These are phyloP conservation scores for Hymenoscyphus fructigenus DNA, from an alignment of 2,329 filamentous ascomycete species.

Conservation along the genomic window DNA sequence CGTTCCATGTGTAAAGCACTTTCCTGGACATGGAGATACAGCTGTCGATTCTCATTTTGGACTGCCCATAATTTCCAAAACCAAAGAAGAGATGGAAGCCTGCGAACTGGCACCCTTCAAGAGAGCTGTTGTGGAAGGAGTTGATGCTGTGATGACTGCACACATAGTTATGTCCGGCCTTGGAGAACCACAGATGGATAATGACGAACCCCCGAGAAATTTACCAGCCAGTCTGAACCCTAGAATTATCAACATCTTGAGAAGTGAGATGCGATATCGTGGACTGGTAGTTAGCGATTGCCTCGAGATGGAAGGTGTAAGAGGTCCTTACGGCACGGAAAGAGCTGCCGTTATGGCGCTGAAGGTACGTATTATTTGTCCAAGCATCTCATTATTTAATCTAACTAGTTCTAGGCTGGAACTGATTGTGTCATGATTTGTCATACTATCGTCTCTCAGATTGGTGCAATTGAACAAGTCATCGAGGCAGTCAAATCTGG, in stretches of 20 bases:
- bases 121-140: slow-evolving; percentile 41
- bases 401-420: slow-evolving; percentile 35
- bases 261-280: slow-evolving; percentile 44
- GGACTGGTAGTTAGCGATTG: slow-evolving; percentile 47
- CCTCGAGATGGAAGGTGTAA: slow-evolving; percentile 46
- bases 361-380: slow-evolving; percentile 24
- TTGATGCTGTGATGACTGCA: slow-evolving; percentile 46
- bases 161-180: slow-evolving; percentile 43
- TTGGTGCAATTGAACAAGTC: slow-evolving; percentile 42
- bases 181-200: slow-evolving; percentile 8
- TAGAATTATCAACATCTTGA: slow-evolving; percentile 40
- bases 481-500: slow-evolving; percentile 40
- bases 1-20: slow-evolving; percentile 46
- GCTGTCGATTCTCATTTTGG: slow-evolving; percentile 46
- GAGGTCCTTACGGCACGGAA: slow-evolving; percentile 42
- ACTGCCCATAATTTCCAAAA: slow-evolving; percentile 42
- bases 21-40: slow-evolving; percentile 46
- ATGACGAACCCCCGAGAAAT: slow-evolving; percentile 14
- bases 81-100: slow-evolving; percentile 38
- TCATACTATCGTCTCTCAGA: slow-evolving; percentile 43
- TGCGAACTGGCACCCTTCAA: slow-evolving; percentile 46
- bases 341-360: slow-evolving; percentile 42
- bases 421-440: slow-evolving; percentile 47
- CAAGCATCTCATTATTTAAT: neutral
- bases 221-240: slow-evolving; percentile 43